Evolutionary conservation across 306 rosid genomes (phyloP), one percentile per base, ranked within the genome.

Genomic region (Leucaena leucocephala): DNA sequence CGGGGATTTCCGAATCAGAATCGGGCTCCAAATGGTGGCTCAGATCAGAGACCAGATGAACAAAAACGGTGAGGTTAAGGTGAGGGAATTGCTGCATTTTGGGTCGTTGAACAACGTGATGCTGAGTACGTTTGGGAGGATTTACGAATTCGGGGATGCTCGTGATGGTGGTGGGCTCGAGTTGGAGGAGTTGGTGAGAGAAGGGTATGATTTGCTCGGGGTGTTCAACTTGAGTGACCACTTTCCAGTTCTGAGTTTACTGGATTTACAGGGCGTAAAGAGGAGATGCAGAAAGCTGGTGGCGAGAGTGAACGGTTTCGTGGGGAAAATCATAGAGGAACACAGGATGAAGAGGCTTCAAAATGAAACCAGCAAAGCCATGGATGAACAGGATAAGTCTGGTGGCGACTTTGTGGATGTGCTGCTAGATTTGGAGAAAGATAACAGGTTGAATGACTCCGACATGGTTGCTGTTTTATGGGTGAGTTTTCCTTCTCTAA

Each of bases 401-500:
- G 83, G 82, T 16, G 92, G 82, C 19, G 96, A 93, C 85, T 93
- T 93, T 72, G 97, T 93, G 52, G 96, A 93, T 68, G 91, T 89
- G 67, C 78, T 93, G 62, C 87, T 93, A 7, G 90, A 85, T 85
- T 82, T 91, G 82, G 88, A 89, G 82, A 72, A 85, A 57, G 94
- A 86, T 17, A 87, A 85, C 72, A 85, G 14, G 50, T 85, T 93
- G 59, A 77, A 66, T 57, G 89, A 93, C 66, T 81, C 92, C 45
- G 97, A 93, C 27, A 91, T 91, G 92, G 83, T 91, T 74, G 97
- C 96, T 19, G 88, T 93, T 59, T 63, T 90, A 42, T 93, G 97
- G 97, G 97, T 93, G 62, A 68, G 79, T 77, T 58, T 78, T n/a
- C 44, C 39, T 76, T 76, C n/a, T 58, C 21, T 64, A 3, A 35